A percentile compares a stretch with the other conserved stretches of the same genome.
Conservation (phyloP, 2,329 filamentous ascomycete genomes). For the Ascochyta pisi region DNA sequence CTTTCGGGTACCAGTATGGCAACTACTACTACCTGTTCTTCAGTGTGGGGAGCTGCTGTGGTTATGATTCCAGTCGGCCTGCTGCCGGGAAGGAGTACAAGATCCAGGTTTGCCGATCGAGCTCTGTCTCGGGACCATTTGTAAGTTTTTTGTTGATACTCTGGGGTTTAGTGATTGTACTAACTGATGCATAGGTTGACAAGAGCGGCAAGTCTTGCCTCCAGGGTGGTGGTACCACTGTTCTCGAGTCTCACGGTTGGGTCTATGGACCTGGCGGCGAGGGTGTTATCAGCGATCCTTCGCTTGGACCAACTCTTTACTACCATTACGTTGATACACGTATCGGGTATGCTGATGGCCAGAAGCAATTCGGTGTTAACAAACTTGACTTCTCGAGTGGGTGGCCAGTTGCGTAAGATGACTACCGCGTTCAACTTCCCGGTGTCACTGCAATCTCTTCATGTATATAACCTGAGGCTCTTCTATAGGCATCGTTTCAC, state of each 20-base stretch:
- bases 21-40: slow-evolving; percentile 69
- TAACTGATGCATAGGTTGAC: slow-evolving; percentile 51
- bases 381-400: slow-evolving; percentile 53
- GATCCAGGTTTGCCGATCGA: slow-evolving; percentile 66
- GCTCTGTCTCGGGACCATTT: slow-evolving; percentile 59
- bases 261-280: slow-evolving; percentile 70
- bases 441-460: neutral
- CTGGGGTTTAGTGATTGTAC: neutral
- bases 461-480: neutral
- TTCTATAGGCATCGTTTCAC: neutral
- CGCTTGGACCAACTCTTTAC: slow-evolving; percentile 46
- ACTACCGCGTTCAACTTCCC: neutral
- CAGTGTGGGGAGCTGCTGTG: slow-evolving; percentile 66
- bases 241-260: slow-evolving; percentile 63
- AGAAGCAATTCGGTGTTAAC: slow-evolving; percentile 59
- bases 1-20: slow-evolving; percentile 61
- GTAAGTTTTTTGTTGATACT: slow-evolving; percentile 26
- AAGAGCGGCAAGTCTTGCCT: slow-evolving; percentile 58
- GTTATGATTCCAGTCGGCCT: slow-evolving; percentile 59
- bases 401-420: slow-evolving; percentile 47
- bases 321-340: slow-evolving; percentile 49
- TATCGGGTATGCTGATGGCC: slow-evolving; percentile 56
- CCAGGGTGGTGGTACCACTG: slow-evolving; percentile 62
- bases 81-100: slow-evolving; percentile 66
- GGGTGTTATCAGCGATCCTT: slow-evolving; percentile 58